Evolutionary conservation across 2,329 filamentous ascomycete species (phyloP), one percentile per base, ranked within the genome.

Genomic region (Talaromyces albobiverticillius): DNA sequence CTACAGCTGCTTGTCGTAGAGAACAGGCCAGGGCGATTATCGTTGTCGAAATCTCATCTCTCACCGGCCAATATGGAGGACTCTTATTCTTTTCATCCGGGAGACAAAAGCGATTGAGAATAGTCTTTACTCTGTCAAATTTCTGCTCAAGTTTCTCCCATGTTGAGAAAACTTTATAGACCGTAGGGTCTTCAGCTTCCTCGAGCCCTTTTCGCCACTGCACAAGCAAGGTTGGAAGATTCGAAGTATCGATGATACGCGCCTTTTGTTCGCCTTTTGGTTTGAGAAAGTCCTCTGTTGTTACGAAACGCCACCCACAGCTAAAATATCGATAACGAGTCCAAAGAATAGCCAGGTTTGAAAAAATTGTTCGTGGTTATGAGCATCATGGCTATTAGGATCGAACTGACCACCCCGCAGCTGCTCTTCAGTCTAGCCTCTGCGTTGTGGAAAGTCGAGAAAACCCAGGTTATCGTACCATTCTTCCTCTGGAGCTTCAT

Each of bases 341-440:
- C 61, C 61, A 51, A 63, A 63, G 53, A 60, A 63, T 7, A 63
- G 59, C 61, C 60, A 63, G 22, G 60, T 60, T 23, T 63, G 61
- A 22, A 63, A 59, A 46, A 63, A 63, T 13, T 58, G 46, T 32
- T 60, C 60, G 10, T n/a, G n/a, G n/a, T n/a, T n/a, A n/a, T n/a
- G n/a, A n/a, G n/a, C n/a, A n/a, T n/a, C n/a, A n/a, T n/a, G n/a
- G n/a, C n/a, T n/a, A n/a, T n/a, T n/a, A n/a, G n/a, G n/a, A n/a
- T n/a, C n/a, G n/a, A n/a, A n/a, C n/a, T n/a, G 36, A 3, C 50
- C 57, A 3, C 52, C 57, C 22, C 49, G 57, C 20, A 58, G 53
- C 38, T 58, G 53, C 22, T 56, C 46, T 26, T 56, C 53, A 3
- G 42, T 57, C 57, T 54, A 60, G 18, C 51, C 48, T 16, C 46